Evolutionary conservation across 305 asterid genomes (phyloP).

Genomic region (Fraxinus greggii): DNA sequence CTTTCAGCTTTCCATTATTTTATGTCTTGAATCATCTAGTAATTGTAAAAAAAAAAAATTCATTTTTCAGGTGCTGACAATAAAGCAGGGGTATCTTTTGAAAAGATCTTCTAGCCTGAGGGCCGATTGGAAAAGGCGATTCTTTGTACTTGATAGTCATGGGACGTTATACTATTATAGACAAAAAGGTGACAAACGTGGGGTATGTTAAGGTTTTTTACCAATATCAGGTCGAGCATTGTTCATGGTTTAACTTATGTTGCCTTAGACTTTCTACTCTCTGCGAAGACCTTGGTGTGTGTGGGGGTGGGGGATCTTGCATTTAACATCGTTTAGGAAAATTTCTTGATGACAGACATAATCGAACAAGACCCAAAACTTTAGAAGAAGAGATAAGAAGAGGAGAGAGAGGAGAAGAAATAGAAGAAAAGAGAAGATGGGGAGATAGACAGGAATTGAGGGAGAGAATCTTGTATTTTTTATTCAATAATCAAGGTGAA

Average conservation of each 20-base stretch:
- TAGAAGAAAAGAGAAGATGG: neutral
- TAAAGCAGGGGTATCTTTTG: slow-evolving; percentile 92
- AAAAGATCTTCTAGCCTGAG: slow-evolving; percentile 91
- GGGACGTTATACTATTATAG: slow-evolving; percentile 85
- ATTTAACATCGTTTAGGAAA: slow-evolving; percentile 6
- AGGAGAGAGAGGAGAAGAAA: neutral
- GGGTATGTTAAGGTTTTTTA: slow-evolving; percentile 43
- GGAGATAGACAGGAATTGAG: neutral
- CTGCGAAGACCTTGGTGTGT: slow-evolving; percentile 17
- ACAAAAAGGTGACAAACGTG: slow-evolving; percentile 65
- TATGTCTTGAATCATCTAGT: slow-evolving; percentile 1
- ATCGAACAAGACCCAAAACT: neutral
- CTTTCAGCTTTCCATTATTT: slow-evolving; percentile 8
- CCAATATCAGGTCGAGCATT: slow-evolving; percentile 22
- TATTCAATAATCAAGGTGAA: neutral
- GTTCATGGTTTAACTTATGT: slow-evolving; percentile 11
- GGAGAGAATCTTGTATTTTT: slow-evolving; percentile 1
- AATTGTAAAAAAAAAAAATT: slow-evolving; percentile 20
- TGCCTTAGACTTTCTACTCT: slow-evolving; percentile 17
- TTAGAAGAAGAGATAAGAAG: neutral
- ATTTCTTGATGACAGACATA: neutral
- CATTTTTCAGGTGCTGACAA: slow-evolving; percentile 62
- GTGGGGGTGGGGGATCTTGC: neutral
- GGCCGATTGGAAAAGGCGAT: slow-evolving; percentile 97
- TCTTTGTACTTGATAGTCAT: slow-evolving; percentile 85